Base-by-base conservation (phyloP, 2,329 filamentous ascomycete species). In the Xylaria arbuscula region DNA sequence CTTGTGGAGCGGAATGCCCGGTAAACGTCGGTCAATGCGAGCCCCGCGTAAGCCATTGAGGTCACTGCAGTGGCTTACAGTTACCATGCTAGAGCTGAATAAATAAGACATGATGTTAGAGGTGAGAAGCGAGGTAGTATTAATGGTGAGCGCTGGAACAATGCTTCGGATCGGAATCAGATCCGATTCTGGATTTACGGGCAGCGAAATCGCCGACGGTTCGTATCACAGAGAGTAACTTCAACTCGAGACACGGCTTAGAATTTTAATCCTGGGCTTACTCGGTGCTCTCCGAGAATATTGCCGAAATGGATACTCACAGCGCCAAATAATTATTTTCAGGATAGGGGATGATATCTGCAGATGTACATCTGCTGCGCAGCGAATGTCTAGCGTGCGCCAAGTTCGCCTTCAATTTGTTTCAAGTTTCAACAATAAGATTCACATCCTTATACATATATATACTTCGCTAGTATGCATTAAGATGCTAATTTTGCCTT, bases 401-500 rank as follows among this genome's bases (percentile, higher is more conserved):
- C 38, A 24, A 45, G 50, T 48, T 50, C 40, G 17, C 54, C 17
- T 51, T 53, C 19, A 53, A 62, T 68, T 66, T 58, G 66, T 68
- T 68, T 68, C 57, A 36, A 55, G 66, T 59, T 62, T 66, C 58
- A 55, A 40, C 6, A 24, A 58, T 24, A 58, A 57, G 47, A 42
- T 38, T 40, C n/a, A 22, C n/a, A 24, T 11, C 19, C 32, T 5
- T 51, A 24, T 42, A 36, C 34, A n/a, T 54, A 64, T 28, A 28
- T 28, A 28, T 28, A 28, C 28, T 28, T 28, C 28, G 28, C 2
- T 28, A 28, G 5, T 5, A 28, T 28, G 28, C 28, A 28, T 28
- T 28, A 28, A n/a, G n/a, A 42, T 13, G n/a, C 15, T 7, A 28
- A 34, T 28, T 19, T 4, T n/a, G 4, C 15, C 34, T 1, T 22